Percentiles rank a stretch among this genome's conserved stretches.
Conservation (phyloP, 1,284 basidiomycete genomes). For the Ganoderma lucidum region DNA sequence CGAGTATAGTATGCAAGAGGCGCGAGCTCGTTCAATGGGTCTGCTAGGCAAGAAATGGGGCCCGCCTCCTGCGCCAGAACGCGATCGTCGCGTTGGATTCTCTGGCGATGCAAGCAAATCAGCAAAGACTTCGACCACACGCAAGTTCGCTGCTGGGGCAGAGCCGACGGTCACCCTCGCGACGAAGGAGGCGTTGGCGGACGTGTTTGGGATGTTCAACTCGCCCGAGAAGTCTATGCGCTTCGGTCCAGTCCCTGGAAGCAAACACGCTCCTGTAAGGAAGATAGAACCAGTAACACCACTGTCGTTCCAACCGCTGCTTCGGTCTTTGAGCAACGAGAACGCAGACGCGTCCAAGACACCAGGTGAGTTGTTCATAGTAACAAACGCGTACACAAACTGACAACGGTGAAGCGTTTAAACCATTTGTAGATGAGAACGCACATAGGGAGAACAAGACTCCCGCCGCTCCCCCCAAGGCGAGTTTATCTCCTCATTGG, state of each 20-base stretch:
- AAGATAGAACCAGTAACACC: conserved; percentile 60
- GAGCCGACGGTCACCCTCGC: conserved; percentile 83
- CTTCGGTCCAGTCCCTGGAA: conserved; percentile 55
- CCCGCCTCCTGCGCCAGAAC: conserved; percentile 61
- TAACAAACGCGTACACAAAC: neutral
- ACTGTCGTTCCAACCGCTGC: conserved; percentile 30
- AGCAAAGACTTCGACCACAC: conserved; percentile 43
- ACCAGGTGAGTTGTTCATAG: conserved; percentile 38
- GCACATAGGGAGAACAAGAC: conserved; percentile 54
- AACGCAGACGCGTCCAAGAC: conserved; percentile 47
- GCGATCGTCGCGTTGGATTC: conserved; percentile 54
- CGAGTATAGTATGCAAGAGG: conserved; percentile 81
- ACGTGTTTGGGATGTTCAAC: conserved; percentile 95
- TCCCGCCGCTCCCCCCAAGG: conserved; percentile 53
- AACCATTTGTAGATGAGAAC: conserved; percentile 65
- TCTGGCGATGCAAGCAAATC: conserved; percentile 59
- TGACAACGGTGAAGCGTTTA: conserved; percentile 38
- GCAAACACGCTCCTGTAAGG: conserved; percentile 74
- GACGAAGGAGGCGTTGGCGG: conserved; percentile 91
- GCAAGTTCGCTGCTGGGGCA: conserved; percentile 35
- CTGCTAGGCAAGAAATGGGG: conserved; percentile 84
- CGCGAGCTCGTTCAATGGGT: conserved; percentile 78
- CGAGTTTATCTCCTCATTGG: conserved; percentile 28
- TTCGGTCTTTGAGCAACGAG: conserved; percentile 40
- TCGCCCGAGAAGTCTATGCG: conserved; percentile 81